phyloP scores from a whole-genome alignment of 2,329 filamentous ascomycete genomes.

The Tolypocladium amazonense region DNA sequence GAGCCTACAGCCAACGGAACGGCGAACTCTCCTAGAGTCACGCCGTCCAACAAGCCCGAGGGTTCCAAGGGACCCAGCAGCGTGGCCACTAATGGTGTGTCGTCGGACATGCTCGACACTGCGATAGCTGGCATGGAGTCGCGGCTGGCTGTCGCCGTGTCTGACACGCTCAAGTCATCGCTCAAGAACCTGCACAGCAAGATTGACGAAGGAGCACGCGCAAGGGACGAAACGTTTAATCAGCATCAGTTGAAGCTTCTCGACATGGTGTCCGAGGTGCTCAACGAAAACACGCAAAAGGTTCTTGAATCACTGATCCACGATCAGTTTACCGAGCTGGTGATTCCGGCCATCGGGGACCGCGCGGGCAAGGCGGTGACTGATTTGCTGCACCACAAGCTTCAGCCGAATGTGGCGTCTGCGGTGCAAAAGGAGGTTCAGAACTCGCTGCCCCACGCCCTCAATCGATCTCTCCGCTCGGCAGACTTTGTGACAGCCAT shows the following conservation, averaged over 20 bases:
- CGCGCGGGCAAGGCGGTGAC: conserved; percentile 58
- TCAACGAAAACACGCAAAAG: conserved; percentile 55
- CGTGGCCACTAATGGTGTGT: conserved; percentile 17
- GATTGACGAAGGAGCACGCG: conserved; percentile 52
- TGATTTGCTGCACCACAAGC: conserved; percentile 57
- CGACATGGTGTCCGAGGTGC: conserved; percentile 47
- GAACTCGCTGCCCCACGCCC: conserved; percentile 55
- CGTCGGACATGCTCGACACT: conserved; percentile 37
- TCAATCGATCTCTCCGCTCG: conserved; percentile 47
- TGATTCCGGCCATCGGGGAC: conserved; percentile 65
- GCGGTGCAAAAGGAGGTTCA: conserved; percentile 65
- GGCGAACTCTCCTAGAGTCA: conserved; percentile 21
- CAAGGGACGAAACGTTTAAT: conserved; percentile 40
- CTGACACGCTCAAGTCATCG: conserved; percentile 42
- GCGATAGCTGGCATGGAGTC: conserved; percentile 44
- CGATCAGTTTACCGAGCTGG: conserved; percentile 60
- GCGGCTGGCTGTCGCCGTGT: conserved; percentile 37
- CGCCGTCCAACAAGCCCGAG: conserved; percentile 15
- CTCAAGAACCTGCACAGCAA: conserved; percentile 52
- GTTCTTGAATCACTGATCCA: conserved; percentile 68
- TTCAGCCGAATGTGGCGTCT: conserved; percentile 56
- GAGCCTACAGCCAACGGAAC: conserved; percentile 36
- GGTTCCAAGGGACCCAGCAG: conserved; percentile 19
- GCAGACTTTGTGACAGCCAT: conserved; percentile 63
- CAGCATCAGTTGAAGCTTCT: conserved; percentile 43